phyloP scores from a whole-genome alignment of 768 basidiomycete genomes.

The Porpolomopsis calyptriformis region DNA sequence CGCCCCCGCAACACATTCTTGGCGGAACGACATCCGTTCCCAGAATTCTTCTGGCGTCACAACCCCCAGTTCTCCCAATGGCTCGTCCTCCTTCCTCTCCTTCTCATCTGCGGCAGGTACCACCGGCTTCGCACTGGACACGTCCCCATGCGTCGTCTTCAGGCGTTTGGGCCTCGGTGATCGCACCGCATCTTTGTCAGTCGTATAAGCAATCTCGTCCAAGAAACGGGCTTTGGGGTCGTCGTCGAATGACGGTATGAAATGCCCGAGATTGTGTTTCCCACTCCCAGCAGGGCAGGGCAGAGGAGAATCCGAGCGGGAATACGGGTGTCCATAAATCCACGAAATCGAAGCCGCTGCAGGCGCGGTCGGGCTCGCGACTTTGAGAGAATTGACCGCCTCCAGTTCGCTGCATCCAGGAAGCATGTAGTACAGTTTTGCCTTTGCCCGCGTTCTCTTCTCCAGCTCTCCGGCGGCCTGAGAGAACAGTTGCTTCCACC shows the following conservation, averaged over 20 bases:
- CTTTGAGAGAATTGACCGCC: constrained; percentile 46
- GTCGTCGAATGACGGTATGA: constrained; percentile 89
- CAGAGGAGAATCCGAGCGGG: constrained; percentile 37
- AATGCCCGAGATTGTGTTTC: constrained; percentile 41
- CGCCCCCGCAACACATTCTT: constrained; percentile 85
- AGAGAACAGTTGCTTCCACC: constrained; percentile 81
- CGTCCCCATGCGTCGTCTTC: constrained; percentile 25
- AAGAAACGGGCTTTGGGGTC: constrained; percentile 93
- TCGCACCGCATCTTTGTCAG: constrained; percentile 44
- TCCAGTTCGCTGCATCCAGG: constrained; percentile 64
- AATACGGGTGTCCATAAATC: constrained; percentile 77
- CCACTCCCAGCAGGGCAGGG: constrained; percentile 29
- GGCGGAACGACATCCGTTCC: constrained; percentile 94
- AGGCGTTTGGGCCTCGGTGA: constrained; percentile 55
- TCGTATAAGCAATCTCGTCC: constrained; percentile 76
- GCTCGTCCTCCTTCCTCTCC: constrained; percentile 26
- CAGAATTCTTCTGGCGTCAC: constrained; percentile 80
- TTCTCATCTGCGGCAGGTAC: constrained; percentile 8
- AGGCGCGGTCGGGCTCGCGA: constrained; percentile 19
- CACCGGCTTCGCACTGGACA: constrained; percentile 13
- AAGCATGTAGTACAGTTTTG: constrained; percentile 49
- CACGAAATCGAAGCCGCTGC: constrained; percentile 28
- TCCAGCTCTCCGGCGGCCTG: constrained; percentile 38
- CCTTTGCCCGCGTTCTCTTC: constrained; percentile 19
- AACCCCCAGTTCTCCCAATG: constrained; percentile 44